A percentile compares a stretch with the other conserved stretches of the same genome.
phyloP scores from a whole-genome alignment of 1,284 basidiomycete species.

The Wolfiporia cocos region DNA sequence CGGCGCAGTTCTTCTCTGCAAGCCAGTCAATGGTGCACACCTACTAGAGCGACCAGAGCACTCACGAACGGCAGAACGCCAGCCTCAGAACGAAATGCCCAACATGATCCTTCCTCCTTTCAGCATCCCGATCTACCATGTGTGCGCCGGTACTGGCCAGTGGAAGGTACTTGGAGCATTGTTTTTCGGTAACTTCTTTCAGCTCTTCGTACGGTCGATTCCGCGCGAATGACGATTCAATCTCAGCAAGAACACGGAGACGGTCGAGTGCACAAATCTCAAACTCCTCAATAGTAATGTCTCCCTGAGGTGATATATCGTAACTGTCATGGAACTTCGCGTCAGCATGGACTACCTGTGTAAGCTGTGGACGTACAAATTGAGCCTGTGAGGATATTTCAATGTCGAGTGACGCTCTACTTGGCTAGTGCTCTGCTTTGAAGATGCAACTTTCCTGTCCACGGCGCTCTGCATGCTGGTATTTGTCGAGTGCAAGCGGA shows the following conservation, averaged over 20 bases:
- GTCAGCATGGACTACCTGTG: constrained; percentile 3
- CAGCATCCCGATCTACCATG: constrained; percentile 43
- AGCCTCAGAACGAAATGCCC: constrained; percentile 94
- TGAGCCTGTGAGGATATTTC: constrained; percentile 68
- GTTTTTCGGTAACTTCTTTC: constrained; percentile 49
- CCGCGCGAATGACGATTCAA: constrained; percentile 88
- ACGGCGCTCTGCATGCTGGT: constrained; percentile 1
- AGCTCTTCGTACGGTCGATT: constrained; percentile 79
- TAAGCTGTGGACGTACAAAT: constrained; percentile 58
- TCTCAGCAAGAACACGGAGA: constrained; percentile 88
- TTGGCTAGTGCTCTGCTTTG: constrained; percentile 9
- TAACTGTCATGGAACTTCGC: constrained; percentile 49
- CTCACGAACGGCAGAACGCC: constrained; percentile 94
- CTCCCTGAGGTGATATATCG: constrained; percentile 78
- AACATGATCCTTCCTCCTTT: constrained; percentile 85
- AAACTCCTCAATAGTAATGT: constrained; percentile 96
- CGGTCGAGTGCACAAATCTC: constrained; percentile 90
- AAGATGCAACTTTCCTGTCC: constrained; percentile 4
- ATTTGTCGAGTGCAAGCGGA: background rate
- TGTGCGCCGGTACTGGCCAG: constrained; percentile 58
- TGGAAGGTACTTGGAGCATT: constrained; percentile 70
- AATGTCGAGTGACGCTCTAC: constrained; percentile 24
- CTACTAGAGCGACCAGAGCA: constrained; percentile 14
- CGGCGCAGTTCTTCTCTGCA: constrained; percentile 84
- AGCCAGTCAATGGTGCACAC: background rate